Conservation (phyloP, 192 early-diverging fungal species). For the Linnemannia elongata region DNA sequence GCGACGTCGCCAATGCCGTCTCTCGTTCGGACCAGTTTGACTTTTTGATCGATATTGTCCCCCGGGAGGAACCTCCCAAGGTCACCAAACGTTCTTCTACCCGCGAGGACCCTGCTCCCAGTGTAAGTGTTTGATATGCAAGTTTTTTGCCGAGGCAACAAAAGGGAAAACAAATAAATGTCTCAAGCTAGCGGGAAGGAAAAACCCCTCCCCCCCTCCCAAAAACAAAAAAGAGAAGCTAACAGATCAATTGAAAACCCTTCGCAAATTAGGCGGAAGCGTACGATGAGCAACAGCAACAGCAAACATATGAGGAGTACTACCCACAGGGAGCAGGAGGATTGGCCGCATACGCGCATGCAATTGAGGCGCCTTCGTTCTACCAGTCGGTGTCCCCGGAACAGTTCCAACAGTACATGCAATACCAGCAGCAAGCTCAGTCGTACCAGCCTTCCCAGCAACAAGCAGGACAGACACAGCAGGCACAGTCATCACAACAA, state of each 20-base stretch:
- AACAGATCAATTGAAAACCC: background rate
- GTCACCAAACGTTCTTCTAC: slow-evolving; percentile 28
- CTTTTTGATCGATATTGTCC: slow-evolving; percentile 98
- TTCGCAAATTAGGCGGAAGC: slow-evolving; percentile 19
- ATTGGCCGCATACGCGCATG: slow-evolving; percentile 38
- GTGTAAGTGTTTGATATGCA: slow-evolving; percentile 12
- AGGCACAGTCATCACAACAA: slow-evolving; percentile 4
- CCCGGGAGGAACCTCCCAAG: slow-evolving; percentile 79
- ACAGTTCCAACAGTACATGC: slow-evolving; percentile 51
- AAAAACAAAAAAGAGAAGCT: background rate
- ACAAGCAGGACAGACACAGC: slow-evolving; percentile 29
- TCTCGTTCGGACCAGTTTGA: slow-evolving; percentile 94
- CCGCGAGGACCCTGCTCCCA: slow-evolving; percentile 32
- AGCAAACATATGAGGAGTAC: slow-evolving; percentile 27
- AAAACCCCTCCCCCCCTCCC: too few species aligned
- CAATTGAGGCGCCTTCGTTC: slow-evolving; percentile 33
- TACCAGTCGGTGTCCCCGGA: slow-evolving; percentile 40
- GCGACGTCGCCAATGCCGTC: slow-evolving; percentile 90
- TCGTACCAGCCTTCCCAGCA: slow-evolving; percentile 32
- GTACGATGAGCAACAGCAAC: slow-evolving; percentile 31
- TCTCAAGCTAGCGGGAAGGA: background rate
- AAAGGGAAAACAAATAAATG: background rate
- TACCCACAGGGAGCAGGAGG: slow-evolving; percentile 38
- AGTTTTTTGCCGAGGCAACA: background rate
- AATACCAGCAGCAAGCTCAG: slow-evolving; percentile 38